Percentiles rank a stretch among this genome's conserved stretches.
phyloP scores from a whole-genome alignment of 1,139 yeast species.

The Kodamaea ohmeri region DNA sequence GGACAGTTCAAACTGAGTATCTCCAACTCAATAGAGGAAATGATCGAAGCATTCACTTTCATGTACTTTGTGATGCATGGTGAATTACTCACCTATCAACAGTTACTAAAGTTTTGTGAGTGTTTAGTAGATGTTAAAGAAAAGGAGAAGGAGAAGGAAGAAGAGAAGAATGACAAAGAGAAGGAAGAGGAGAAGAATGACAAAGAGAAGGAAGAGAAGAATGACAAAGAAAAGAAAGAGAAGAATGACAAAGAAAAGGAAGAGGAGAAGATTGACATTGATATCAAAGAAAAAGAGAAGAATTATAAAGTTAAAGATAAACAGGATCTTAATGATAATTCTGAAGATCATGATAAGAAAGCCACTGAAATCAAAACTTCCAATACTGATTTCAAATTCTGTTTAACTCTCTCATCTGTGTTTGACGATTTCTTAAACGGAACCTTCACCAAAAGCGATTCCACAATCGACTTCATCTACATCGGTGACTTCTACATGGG shows the following conservation, averaged over 20 bases:
- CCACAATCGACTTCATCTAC: constrained; percentile 13
- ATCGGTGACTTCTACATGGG: constrained; percentile 39
- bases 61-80: constrained; percentile 23
- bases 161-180: constrained; percentile 1
- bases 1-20: constrained; percentile 22
- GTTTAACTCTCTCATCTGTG: not conserved
- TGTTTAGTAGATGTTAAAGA: constrained; percentile 10
- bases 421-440: constrained; percentile 4
- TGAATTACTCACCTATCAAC: constrained; percentile 18
- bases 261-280: too few relatives aligned
- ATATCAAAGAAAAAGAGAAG: too few relatives aligned
- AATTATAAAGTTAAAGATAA: too few relatives aligned
- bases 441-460: constrained; percentile 1
- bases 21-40: constrained; percentile 33
- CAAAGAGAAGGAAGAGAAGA: not conserved
- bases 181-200: not conserved
- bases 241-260: not conserved
- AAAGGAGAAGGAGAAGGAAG: not conserved
- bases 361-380: too few relatives aligned
- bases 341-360: too few relatives aligned
- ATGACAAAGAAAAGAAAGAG: not conserved
- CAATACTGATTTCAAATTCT: too few relatives aligned
- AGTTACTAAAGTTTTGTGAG: constrained; percentile 17
- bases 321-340: too few relatives aligned
- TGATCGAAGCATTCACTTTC: constrained; percentile 40